Evolutionary conservation across 805 yeast species (phyloP).

Genomic region (Cyberlindnera sargentensis): DNA sequence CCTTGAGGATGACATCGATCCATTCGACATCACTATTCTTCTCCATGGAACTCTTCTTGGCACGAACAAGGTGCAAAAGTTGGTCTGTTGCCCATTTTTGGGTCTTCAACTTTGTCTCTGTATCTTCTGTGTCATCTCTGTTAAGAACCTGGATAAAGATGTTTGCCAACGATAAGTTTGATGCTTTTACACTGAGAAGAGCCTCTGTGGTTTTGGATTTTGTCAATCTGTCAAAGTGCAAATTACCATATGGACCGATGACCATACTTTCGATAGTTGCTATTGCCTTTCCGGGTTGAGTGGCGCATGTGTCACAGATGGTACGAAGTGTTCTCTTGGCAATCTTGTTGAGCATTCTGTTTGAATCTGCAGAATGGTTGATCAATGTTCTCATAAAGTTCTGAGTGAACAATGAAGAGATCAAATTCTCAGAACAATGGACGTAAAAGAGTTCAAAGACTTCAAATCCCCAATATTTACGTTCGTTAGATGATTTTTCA

Average conservation of each 20-base stretch:
- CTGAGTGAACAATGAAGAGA: constrained; percentile 39
- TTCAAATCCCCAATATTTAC: constrained; percentile 83
- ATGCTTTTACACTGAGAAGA: constrained; percentile 5
- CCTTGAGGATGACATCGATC: constrained; percentile 25
- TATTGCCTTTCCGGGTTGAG: constrained; percentile 29
- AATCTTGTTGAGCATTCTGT: constrained; percentile 59
- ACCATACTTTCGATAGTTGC: constrained; percentile 30
- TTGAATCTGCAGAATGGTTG: constrained; percentile 64
- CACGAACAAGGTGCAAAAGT: constrained; percentile 43
- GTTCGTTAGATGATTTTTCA: constrained; percentile 70
- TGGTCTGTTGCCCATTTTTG: constrained; percentile 54
- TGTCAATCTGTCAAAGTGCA: constrained; percentile 71
- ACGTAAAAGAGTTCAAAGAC: constrained; percentile 48
- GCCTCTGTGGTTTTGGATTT: constrained; percentile 58
- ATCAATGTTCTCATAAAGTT: constrained; percentile 68
- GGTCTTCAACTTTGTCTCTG: constrained; percentile 15
- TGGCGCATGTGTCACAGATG: constrained; percentile 33
- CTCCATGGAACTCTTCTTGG: constrained; percentile 29
- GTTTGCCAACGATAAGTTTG: constrained; percentile 8
- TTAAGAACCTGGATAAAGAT: constrained; percentile 18
- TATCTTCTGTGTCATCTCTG: constrained; percentile 1
- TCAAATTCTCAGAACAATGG: constrained; percentile 17
- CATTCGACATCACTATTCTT: constrained; percentile 20
- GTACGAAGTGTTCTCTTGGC: constrained; percentile 46
- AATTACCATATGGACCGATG: constrained; percentile 42